Conservation (phyloP, 768 basidiomycete genomes). For the Rickenella mellea region DNA sequence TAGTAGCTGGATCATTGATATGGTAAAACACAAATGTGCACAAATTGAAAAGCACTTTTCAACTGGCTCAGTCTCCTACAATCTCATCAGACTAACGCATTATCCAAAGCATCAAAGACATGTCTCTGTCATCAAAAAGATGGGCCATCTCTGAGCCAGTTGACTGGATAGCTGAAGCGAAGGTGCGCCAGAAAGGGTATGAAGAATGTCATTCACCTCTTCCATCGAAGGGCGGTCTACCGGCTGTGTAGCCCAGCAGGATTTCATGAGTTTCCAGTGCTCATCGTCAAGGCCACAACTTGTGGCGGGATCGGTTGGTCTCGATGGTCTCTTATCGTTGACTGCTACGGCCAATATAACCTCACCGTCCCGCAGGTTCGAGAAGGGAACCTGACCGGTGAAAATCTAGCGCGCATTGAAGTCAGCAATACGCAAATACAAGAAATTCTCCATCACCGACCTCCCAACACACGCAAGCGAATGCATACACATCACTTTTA, state of each 20-base stretch:
- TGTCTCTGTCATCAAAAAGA: no score
- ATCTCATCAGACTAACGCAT: no score
- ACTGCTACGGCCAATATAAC: neutral
- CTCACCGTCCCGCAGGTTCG: neutral
- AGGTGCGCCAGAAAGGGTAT: no score
- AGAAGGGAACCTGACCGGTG: neutral
- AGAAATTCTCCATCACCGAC: neutral
- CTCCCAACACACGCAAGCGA: neutral
- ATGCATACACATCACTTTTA: neutral
- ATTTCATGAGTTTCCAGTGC: constrained; percentile 32
- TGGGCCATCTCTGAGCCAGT: no score
- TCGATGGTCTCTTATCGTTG: neutral
- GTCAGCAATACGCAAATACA: no score
- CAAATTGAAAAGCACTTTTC: no score
- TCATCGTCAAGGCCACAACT: constrained; percentile 35
- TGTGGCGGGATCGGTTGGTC: constrained; percentile 16
- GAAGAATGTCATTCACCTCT: constrained; percentile 7
- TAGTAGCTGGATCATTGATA: no score
- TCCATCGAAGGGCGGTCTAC: constrained; percentile 30
- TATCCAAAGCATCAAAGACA: no score
- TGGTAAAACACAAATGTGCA: no score
- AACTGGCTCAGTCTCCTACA: no score
- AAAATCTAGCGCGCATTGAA: no score
- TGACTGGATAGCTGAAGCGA: no score
- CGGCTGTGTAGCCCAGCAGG: constrained; percentile 32